Base-by-base conservation (phyloP, 306 rosid genomes). In the Dryas octopetala region DNA sequence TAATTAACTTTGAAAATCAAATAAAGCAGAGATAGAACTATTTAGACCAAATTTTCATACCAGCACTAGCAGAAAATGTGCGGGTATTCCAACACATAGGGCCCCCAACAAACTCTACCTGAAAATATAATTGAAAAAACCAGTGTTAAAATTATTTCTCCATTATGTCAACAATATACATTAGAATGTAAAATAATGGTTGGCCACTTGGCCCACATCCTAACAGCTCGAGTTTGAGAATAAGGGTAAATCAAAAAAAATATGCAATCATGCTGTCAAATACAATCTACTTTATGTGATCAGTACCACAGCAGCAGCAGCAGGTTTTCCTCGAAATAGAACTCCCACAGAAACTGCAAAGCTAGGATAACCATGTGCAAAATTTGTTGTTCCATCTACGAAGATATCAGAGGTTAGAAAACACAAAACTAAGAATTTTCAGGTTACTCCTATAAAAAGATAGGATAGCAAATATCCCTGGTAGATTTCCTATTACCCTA, bases 51-150 rank as follows among this genome's bases (percentile, higher is more conserved):
- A 57, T 46, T 69, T 74, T 48, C 79, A 74, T 71, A 95, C 99
- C 99, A 58, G 97, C 83, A 74, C 85, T 88, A 77, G 99, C 97
- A 83, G 97, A 85, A 84, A 95, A 95, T 61, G 70, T 84, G 78
- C 97, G 92, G 17, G 92, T 92, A 81, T 90, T 90, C 99, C 99
- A 95, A 77, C 99, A 95, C 96, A 95, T 86, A 38, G 97, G 97
- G 59, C 97, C 99, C 38, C 99, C 99, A 71, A 95, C 97, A 69
- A 95, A 92, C 86, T 95, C 99, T 64, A 95, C 98, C 95, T 94
- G 88, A 78, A 73, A 78, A 70, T 66, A 51, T 12, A 38, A 63
- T 70, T 28, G 9, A 60, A 19, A 46, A 49, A 32, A 23, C 15
- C 46, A 6, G 19, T 47, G 11, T 47, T 32, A 32, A 32, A 32